Conservation (phyloP, 1,139 yeast genomes). For the Magnusiomyces ingens region DNA sequence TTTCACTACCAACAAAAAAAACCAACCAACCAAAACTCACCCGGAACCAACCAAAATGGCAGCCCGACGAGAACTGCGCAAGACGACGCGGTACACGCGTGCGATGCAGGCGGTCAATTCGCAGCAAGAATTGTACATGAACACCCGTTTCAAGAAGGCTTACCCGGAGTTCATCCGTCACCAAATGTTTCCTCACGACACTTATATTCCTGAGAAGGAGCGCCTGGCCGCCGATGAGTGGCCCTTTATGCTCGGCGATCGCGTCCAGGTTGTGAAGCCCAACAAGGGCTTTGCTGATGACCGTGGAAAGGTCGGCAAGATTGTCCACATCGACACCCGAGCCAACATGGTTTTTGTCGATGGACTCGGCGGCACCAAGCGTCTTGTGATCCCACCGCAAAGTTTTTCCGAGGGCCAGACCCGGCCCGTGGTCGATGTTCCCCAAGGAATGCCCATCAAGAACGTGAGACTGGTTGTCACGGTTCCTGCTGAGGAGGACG, state of each 20-base stretch:
- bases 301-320: conserved; percentile 64
- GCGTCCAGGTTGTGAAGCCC: conserved; percentile 64
- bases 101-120: conserved; percentile 4
- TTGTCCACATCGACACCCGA: conserved; percentile 40
- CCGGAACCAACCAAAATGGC: not conserved
- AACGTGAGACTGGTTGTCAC: conserved; percentile 75
- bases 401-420: conserved; percentile 71
- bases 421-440: conserved; percentile 56
- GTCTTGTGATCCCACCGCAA: conserved; percentile 54
- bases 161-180: conserved; percentile 20
- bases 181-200: conserved; percentile 1
- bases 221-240: conserved; percentile 41
- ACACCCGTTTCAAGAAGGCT: conserved; percentile 15
- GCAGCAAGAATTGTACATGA: conserved; percentile 13
- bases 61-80: not conserved
- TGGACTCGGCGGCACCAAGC: conserved; percentile 47
- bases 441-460: conserved; percentile 53
- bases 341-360: conserved; percentile 50
- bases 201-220: conserved; percentile 34
- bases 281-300: conserved; percentile 25
- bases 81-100: not conserved
- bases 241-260: conserved; percentile 54
- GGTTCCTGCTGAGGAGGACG: conserved; percentile 52
- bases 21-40: too few relatives aligned
- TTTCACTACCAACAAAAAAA: too few relatives aligned